Conservation (phyloP, 257 asterid species). For the Cinchona pubescens region DNA sequence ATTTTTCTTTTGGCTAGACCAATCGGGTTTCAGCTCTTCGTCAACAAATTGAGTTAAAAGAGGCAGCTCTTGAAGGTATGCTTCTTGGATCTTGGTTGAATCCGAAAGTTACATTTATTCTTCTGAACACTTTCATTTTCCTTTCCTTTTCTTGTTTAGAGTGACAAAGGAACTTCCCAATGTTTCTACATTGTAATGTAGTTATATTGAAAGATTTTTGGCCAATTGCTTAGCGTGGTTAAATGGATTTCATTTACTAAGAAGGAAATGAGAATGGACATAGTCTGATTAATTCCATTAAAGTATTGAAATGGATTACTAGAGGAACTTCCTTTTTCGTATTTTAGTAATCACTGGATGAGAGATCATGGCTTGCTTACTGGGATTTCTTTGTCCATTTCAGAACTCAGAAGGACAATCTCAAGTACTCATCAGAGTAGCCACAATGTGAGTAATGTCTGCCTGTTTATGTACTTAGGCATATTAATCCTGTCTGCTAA, state of each 20-base stretch:
- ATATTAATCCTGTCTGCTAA: slow-evolving; percentile 19
- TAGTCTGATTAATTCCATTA: neutral
- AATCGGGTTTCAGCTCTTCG: slow-evolving; percentile 64
- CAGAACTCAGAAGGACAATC: slow-evolving; percentile 68
- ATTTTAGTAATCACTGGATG: neutral
- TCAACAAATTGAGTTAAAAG: slow-evolving; percentile 60
- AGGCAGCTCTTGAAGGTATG: slow-evolving; percentile 72
- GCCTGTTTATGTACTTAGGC: slow-evolving; percentile 23
- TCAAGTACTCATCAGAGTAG: slow-evolving; percentile 47
- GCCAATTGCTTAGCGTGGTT: neutral
- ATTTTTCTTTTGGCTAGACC: slow-evolving; percentile 47
- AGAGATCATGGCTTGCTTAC: slow-evolving; percentile 11
- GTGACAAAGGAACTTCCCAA: too few species aligned
- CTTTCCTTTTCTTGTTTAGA: slow-evolving; percentile 6
- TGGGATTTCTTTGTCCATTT: slow-evolving; percentile 24
- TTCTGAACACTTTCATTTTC: slow-evolving; percentile 3
- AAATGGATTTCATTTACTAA: too few species aligned
- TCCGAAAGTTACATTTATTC: neutral
- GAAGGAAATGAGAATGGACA: neutral
- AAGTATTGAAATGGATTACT: neutral
- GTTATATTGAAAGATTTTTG: neutral
- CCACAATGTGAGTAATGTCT: slow-evolving; percentile 52
- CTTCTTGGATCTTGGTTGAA: slow-evolving; percentile 14
- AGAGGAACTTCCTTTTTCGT: neutral
- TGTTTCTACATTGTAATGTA: neutral